These are phyloP conservation scores for Paraphaeosphaeria minitans DNA, from an alignment of 2,329 filamentous ascomycete genomes.

Conservation along the genomic window DNA sequence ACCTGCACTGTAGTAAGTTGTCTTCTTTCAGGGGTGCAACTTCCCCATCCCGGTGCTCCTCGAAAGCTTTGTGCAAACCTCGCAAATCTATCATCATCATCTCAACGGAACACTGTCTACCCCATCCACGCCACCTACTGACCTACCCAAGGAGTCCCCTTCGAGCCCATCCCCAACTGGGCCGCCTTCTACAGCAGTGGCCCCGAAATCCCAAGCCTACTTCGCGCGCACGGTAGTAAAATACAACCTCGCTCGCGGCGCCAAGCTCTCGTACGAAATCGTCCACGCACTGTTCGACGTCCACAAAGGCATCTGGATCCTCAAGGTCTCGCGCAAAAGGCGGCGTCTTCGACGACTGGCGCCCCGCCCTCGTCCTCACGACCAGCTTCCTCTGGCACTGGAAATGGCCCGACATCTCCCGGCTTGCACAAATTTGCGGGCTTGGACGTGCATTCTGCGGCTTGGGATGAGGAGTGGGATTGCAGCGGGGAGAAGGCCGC, in stretches of 20 bases:
- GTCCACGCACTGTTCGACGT: slow-evolving; percentile 47
- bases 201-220: slow-evolving; percentile 48
- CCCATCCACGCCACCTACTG: neutral
- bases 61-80: neutral
- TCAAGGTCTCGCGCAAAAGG: slow-evolving; percentile 26
- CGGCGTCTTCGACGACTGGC: slow-evolving; percentile 18
- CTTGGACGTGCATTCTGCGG: slow-evolving; percentile 59
- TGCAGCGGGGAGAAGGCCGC: slow-evolving; percentile 25
- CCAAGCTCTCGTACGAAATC: slow-evolving; percentile 41
- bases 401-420: slow-evolving; percentile 53
- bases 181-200: slow-evolving; percentile 46
- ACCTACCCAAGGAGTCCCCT: slow-evolving; percentile 31
- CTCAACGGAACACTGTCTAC: too few relatives aligned
- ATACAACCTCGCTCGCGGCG: slow-evolving; percentile 6
- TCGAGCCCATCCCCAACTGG: slow-evolving; percentile 51
- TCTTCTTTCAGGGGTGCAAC: neutral
- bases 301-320: slow-evolving; percentile 21
- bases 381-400: slow-evolving; percentile 22
- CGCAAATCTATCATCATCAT: neutral
- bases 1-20: too few relatives aligned
- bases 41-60: neutral
- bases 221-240: slow-evolving; percentile 46
- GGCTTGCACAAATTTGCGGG: slow-evolving; percentile 55
- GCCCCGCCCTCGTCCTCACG: slow-evolving; percentile 19
- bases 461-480: slow-evolving; percentile 54